Conservation (phyloP, 495 filamentous ascomycete species). For the Neurospora sp. region DNA sequence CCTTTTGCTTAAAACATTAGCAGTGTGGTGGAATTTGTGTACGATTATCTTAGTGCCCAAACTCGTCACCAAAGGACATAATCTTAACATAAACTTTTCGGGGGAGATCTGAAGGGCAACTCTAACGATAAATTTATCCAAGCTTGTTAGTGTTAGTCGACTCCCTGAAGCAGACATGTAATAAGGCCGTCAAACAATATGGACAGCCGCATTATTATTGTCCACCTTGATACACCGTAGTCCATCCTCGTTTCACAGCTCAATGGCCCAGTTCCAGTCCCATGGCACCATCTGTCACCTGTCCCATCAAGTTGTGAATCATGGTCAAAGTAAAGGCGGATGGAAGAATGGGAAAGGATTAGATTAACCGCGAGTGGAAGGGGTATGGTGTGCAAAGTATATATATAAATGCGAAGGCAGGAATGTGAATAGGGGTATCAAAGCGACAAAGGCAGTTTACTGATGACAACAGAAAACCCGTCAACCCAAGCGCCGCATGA, state of each 20-base stretch:
- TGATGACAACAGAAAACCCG: conserved; percentile 79
- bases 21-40: not conserved
- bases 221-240: not conserved
- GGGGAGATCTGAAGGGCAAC: too few relatives aligned
- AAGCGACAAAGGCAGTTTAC: conserved; percentile 27
- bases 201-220: not conserved
- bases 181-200: not conserved
- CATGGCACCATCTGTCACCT: not conserved
- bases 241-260: not conserved
- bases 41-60: not conserved
- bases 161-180: not conserved
- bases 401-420: not conserved
- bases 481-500: conserved; percentile 77
- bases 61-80: not conserved
- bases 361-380: not conserved
- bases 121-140: not conserved
- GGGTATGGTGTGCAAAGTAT: not conserved
- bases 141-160: not conserved
- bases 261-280: not conserved
- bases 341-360: not conserved
- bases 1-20: not conserved
- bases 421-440: not conserved
- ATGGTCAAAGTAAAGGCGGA: not conserved
- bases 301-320: not conserved
- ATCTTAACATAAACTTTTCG: too few relatives aligned